These are phyloP conservation scores for Opeltia flavorubescens DNA, from an alignment of 495 filamentous ascomycete genomes.

Conservation along the genomic window DNA sequence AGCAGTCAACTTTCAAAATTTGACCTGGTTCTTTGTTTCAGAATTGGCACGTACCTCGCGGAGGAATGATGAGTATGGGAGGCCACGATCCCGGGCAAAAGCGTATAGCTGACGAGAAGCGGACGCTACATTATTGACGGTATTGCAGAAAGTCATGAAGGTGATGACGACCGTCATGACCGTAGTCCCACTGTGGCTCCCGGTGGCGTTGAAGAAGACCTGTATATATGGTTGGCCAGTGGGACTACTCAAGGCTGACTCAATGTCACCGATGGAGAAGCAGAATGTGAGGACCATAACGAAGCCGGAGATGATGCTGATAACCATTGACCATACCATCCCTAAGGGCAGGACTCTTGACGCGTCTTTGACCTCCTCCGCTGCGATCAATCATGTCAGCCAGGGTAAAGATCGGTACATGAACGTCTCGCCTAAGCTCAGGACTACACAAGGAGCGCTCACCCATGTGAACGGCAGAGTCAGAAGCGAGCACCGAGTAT, in stretches of 20 bases:
- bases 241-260: constrained; percentile 10
- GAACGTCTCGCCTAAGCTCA: constrained; percentile 21
- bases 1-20: not conserved
- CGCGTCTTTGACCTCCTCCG: constrained; percentile 27
- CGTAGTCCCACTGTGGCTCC: constrained; percentile 26
- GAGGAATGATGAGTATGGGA: constrained; percentile 38
- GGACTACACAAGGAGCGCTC: constrained; percentile 12
- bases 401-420: not conserved
- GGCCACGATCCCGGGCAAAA: constrained; percentile 39
- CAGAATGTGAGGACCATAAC: constrained; percentile 23
- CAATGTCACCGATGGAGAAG: constrained; percentile 27
- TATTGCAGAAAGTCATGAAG: constrained; percentile 29
- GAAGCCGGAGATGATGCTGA: constrained; percentile 24
- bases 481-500: constrained; percentile 26
- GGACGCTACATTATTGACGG: constrained; percentile 37
- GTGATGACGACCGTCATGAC: constrained; percentile 35
- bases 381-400: constrained; percentile 4
- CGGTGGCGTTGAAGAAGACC: constrained; percentile 36
- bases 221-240: constrained; percentile 36
- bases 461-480: constrained; percentile 40
- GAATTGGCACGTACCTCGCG: constrained; percentile 32
- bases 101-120: constrained; percentile 40
- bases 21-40: too few species aligned
- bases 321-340: constrained; percentile 22
- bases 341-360: constrained; percentile 19